These are phyloP conservation scores for Boletus reticuloceps DNA, from an alignment of 768 basidiomycete genomes.

Conservation along the genomic window DNA sequence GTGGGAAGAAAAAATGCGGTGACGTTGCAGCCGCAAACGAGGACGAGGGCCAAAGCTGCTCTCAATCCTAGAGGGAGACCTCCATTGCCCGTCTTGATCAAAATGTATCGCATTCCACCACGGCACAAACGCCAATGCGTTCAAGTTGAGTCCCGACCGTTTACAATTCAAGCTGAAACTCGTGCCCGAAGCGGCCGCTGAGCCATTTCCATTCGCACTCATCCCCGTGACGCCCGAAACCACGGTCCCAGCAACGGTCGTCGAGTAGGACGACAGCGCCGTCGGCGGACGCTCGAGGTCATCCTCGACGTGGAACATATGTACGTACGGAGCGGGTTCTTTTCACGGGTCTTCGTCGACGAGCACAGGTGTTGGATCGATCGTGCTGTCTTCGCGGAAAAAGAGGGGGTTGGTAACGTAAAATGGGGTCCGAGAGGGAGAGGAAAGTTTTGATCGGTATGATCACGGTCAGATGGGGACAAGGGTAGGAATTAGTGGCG, in stretches of 20 bases:
- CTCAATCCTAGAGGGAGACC: neutral
- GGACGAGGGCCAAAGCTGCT: no score
- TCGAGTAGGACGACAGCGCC: neutral
- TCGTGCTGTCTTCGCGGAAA: slow-evolving; percentile 29
- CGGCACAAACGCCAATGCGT: no score
- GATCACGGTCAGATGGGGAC: slow-evolving; percentile 30
- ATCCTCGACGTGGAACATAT: slow-evolving; percentile 31
- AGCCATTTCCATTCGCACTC: no score
- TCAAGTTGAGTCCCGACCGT: no score
- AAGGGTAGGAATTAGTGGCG: neutral
- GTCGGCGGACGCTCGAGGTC: slow-evolving; percentile 17
- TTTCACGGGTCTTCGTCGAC: slow-evolving; percentile 31
- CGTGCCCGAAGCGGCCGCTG: no score
- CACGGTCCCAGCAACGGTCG: no score
- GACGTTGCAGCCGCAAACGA: no score
- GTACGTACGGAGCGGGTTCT: neutral
- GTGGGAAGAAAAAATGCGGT: no score
- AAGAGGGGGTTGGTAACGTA: slow-evolving; percentile 24
- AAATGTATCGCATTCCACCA: no score
- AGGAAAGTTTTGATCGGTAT: slow-evolving; percentile 16
- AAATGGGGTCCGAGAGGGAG: slow-evolving; percentile 19
- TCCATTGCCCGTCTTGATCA: no score
- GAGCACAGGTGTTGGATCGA: slow-evolving; percentile 11
- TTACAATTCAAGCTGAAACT: no score
- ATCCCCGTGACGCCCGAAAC: no score